phyloP scores from a whole-genome alignment of 352 stramenopile species.

The Pythium insidiosum region DNA sequence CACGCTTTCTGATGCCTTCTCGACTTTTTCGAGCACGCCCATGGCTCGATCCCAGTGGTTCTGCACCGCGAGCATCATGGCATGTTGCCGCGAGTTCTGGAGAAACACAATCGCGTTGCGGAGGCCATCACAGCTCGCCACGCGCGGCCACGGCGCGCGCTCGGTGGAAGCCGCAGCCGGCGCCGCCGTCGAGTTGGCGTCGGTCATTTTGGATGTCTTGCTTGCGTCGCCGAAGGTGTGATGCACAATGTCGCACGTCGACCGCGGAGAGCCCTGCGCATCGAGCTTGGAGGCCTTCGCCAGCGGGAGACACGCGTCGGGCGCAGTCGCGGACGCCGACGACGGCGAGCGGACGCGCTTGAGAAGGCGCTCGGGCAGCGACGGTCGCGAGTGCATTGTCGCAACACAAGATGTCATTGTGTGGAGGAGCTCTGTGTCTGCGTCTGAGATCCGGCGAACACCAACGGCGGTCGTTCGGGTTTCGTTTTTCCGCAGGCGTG shows the following conservation, averaged over 20 bases:
- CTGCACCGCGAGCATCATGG: slow-evolving; percentile 65
- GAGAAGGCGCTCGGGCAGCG: slow-evolving; percentile 14
- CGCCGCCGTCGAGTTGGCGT: slow-evolving; percentile 1
- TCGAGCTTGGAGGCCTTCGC: slow-evolving; percentile 56
- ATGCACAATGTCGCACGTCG: slow-evolving; percentile 17
- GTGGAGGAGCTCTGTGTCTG: neutral
- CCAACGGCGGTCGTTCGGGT: no score
- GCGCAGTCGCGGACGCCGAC: slow-evolving; percentile 14
- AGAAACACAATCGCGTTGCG: slow-evolving; percentile 60
- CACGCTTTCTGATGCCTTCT: slow-evolving; percentile 63
- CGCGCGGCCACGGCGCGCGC: slow-evolving; percentile 24
- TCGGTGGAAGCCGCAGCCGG: neutral
- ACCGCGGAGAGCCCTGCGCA: slow-evolving; percentile 39
- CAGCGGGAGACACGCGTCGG: slow-evolving; percentile 33
- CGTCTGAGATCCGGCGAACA: no score
- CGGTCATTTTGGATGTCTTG: no score
- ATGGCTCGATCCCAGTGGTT: slow-evolving; percentile 76
- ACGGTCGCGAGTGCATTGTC: slow-evolving; percentile 30
- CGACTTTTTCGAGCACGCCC: slow-evolving; percentile 65
- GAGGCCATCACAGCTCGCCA: slow-evolving; percentile 48
- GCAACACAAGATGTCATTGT: slow-evolving; percentile 42
- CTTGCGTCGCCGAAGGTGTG: no score
- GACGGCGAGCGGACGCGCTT: slow-evolving; percentile 20
- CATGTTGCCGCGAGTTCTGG: slow-evolving; percentile 59
- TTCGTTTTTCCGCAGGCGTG: no score